Percentiles rank a stretch among this genome's conserved stretches.
Conservation (phyloP, 208 protist genomes). For the Herpetomonas tarakana region DNA sequence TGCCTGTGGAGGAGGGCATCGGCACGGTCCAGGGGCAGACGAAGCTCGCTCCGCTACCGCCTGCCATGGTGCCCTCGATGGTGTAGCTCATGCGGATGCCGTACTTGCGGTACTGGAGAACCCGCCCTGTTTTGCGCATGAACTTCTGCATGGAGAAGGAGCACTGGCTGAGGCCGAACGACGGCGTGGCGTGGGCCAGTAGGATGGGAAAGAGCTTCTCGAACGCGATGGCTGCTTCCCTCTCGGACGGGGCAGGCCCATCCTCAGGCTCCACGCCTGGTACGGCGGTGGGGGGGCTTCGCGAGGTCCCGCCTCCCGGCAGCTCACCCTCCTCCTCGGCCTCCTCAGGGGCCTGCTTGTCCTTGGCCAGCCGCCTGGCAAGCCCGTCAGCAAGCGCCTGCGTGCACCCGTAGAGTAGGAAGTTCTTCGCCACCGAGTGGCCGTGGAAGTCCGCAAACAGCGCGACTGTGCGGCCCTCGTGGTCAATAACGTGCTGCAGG, state of each 20-base stretch:
- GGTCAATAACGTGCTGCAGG: slow-evolving; percentile 61
- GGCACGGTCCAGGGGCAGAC: slow-evolving; percentile 5
- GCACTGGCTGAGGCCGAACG: slow-evolving; percentile 72
- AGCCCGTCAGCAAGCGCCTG: slow-evolving; percentile 20
- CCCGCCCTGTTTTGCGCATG: slow-evolving; percentile 86
- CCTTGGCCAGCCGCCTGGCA: neutral
- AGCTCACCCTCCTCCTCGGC: neutral
- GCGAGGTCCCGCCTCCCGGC: neutral
- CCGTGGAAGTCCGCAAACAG: slow-evolving; percentile 95
- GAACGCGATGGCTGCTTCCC: slow-evolving; percentile 9
- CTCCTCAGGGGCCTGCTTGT: slow-evolving; percentile 2
- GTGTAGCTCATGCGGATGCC: slow-evolving; percentile 93
- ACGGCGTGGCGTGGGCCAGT: slow-evolving; percentile 44
- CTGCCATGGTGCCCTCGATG: slow-evolving; percentile 93
- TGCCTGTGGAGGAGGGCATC: neutral
- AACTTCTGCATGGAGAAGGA: slow-evolving; percentile 87
- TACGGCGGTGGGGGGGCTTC: too few species aligned
- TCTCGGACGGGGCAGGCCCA: neutral
- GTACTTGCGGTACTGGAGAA: slow-evolving; percentile 91
- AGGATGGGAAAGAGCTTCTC: slow-evolving; percentile 81
- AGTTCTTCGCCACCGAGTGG: slow-evolving; percentile 93
- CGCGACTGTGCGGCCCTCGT: slow-evolving; percentile 69
- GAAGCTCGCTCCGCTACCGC: slow-evolving; percentile 31
- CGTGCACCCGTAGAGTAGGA: slow-evolving; percentile 95
- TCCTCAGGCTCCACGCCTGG: neutral